Evolutionary conservation across 2,329 filamentous ascomycete genomes (phyloP).

Genomic region (Paracoccidioides brasiliensis): DNA sequence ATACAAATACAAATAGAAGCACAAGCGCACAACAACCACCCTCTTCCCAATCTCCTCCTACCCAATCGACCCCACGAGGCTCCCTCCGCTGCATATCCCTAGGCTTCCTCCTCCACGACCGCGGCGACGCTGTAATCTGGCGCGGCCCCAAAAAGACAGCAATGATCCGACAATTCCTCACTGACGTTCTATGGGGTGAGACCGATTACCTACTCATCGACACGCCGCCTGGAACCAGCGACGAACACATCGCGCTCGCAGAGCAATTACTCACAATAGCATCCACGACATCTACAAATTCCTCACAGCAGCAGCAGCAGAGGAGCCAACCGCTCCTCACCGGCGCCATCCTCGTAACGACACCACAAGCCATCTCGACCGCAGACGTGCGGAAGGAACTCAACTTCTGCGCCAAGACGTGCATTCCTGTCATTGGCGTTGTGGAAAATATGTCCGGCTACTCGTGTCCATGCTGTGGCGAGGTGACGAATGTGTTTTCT

Average conservation of each 20-base stretch:
- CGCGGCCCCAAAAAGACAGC: constrained; percentile 96
- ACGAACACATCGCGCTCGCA: constrained; percentile 91
- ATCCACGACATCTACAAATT: constrained; percentile 15
- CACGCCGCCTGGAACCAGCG: constrained; percentile 88
- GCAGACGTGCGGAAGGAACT: constrained; percentile 90
- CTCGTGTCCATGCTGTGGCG: constrained; percentile 48
- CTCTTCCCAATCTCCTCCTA: background rate
- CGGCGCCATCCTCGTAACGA: constrained; percentile 89
- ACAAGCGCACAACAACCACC: background rate
- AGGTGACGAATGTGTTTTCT: constrained; percentile 88
- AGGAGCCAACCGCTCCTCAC: constrained; percentile 48
- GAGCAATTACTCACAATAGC: constrained; percentile 57
- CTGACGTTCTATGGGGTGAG: constrained; percentile 74
- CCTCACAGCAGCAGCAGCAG: constrained; percentile 1
- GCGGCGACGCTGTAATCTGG: constrained; percentile 93
- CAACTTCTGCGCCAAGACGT: constrained; percentile 81
- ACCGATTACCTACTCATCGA: constrained; percentile 92
- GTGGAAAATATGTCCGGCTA: constrained; percentile 78
- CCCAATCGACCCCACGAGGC: constrained; percentile 18
- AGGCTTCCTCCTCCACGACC: constrained; percentile 70
- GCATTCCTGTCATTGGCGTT: constrained; percentile 68
- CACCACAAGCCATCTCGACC: constrained; percentile 84
- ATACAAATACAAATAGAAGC: constrained; percentile 1
- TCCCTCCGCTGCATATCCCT: constrained; percentile 67
- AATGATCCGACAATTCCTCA: constrained; percentile 93